Evolutionary conservation across 2,329 filamentous ascomycete genomes (phyloP).

Genomic region (Penicillium frequentans): DNA sequence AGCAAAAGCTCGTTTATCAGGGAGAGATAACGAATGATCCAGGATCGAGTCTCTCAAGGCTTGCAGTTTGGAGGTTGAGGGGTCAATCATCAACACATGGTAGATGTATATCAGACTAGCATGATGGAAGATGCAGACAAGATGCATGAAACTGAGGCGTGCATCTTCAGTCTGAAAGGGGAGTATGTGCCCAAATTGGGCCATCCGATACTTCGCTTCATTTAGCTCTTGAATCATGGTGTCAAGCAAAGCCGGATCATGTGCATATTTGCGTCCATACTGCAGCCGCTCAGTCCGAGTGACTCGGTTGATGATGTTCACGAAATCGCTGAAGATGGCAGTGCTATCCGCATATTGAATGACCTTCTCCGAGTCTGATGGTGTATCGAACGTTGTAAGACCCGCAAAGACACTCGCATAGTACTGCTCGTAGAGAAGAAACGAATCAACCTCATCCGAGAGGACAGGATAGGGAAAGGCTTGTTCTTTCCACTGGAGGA

Average conservation of each 20-base stretch:
- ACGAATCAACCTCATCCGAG: constrained; percentile 3
- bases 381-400: constrained; percentile 23
- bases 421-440: constrained; percentile 27
- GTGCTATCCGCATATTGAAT: constrained; percentile 13
- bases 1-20: constrained; percentile 5
- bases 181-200: constrained; percentile 13
- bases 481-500: constrained; percentile 20
- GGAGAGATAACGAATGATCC: background rate
- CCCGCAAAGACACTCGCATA: constrained; percentile 27
- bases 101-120: constrained; percentile 27
- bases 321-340: constrained; percentile 25
- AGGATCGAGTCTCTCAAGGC: constrained; percentile 4
- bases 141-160: constrained; percentile 18
- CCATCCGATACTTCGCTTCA: constrained; percentile 14
- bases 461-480: background rate
- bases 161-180: constrained; percentile 14
- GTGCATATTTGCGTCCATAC: background rate
- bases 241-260: background rate
- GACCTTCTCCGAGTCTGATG: constrained; percentile 12
- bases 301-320: constrained; percentile 23
- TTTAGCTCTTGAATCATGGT: constrained; percentile 3
- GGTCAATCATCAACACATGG: constrained; percentile 18
- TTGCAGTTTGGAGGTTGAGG: background rate
- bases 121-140: constrained; percentile 27
- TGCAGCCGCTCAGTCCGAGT: constrained; percentile 22